phyloP scores from a whole-genome alignment of 768 basidiomycete genomes.

The Scleroderma bovista region DNA sequence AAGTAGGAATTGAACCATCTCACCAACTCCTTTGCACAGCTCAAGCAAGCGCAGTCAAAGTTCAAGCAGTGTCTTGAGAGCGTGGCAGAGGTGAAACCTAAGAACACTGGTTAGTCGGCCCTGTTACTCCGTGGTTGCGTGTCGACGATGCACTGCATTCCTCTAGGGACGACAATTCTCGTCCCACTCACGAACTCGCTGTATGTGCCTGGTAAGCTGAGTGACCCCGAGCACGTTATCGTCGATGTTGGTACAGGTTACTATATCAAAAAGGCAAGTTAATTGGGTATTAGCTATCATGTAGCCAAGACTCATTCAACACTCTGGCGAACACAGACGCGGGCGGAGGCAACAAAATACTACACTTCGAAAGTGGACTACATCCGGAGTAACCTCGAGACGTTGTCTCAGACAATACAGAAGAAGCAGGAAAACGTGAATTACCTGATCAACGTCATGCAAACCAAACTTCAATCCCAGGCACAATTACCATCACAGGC shows the following conservation, averaged over 20 bases:
- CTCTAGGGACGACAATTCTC: constrained; percentile 76
- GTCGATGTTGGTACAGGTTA: constrained; percentile 97
- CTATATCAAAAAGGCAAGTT: constrained; percentile 82
- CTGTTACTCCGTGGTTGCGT: not conserved
- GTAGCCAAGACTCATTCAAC: constrained; percentile 1
- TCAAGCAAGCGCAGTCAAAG: constrained; percentile 90
- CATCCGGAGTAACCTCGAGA: constrained; percentile 78
- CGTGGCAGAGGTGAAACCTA: constrained; percentile 65
- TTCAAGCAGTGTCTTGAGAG: constrained; percentile 85
- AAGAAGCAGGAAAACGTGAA: constrained; percentile 90
- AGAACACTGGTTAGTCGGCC: constrained; percentile 49
- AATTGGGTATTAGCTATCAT: not conserved
- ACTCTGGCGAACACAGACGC: constrained; percentile 51
- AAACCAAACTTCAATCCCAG: constrained; percentile 45
- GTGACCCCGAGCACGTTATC: constrained; percentile 80
- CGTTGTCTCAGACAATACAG: constrained; percentile 82
- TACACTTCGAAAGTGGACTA: constrained; percentile 79
- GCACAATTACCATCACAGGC: constrained; percentile 6
- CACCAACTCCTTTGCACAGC: constrained; percentile 85
- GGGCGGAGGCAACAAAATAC: constrained; percentile 72
- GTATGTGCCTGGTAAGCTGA: constrained; percentile 89
- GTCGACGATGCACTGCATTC: not conserved
- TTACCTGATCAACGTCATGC: constrained; percentile 67
- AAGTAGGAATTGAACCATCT: constrained; percentile 86
- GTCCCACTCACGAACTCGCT: constrained; percentile 93